phyloP scores from a whole-genome alignment of 495 filamentous ascomycete genomes.

The Aspergillus ostianus region DNA sequence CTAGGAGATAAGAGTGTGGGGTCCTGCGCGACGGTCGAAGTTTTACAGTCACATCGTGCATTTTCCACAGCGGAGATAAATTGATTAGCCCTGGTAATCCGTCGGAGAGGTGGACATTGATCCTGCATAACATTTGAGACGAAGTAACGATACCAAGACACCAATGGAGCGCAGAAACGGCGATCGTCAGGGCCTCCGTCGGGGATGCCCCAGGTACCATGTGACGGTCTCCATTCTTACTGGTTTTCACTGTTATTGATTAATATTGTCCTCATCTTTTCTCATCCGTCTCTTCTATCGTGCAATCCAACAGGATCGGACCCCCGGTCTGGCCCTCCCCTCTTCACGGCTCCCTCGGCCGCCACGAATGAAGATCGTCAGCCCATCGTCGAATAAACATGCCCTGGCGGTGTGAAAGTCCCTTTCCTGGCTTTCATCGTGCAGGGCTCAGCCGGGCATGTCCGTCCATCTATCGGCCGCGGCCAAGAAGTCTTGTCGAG shows the following conservation, averaged over 20 bases:
- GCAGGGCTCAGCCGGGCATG: slow-evolving; percentile 1
- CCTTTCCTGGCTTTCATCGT: neutral
- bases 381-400: slow-evolving; percentile 3
- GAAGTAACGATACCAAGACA: neutral
- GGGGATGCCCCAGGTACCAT: neutral
- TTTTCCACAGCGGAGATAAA: slow-evolving; percentile 3
- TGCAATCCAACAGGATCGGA: neutral
- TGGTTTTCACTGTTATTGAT: neutral
- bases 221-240: neutral
- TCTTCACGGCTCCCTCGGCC: neutral
- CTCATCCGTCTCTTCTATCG: neutral
- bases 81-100: neutral
- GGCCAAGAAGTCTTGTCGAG: slow-evolving; percentile 1
- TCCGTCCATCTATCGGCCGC: slow-evolving; percentile 6
- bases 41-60: slow-evolving; percentile 10
- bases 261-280: neutral
- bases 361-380: slow-evolving; percentile 6
- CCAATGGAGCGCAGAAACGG: neutral
- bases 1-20: neutral
- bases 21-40: neutral
- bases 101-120: neutral
- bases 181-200: neutral
- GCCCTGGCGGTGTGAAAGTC: neutral
- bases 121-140: neutral
- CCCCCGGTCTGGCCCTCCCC: neutral